Conservation (phyloP, 139 green algal genomes). For the Chlorella sp. region DNA sequence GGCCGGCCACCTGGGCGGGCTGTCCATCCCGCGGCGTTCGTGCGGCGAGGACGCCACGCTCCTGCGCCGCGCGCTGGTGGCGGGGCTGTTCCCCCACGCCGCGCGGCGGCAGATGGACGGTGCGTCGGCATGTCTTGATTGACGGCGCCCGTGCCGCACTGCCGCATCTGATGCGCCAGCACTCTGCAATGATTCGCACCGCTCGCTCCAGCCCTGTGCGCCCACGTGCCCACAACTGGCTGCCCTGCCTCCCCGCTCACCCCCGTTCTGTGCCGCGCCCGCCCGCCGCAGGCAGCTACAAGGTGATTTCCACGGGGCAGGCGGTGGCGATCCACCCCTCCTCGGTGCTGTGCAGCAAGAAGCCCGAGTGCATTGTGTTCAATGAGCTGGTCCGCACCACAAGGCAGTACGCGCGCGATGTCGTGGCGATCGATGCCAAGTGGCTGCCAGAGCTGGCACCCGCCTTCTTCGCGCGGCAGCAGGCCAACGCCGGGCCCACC, state of each 20-base stretch:
- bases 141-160: too few relatives aligned
- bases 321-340: conserved; percentile 82
- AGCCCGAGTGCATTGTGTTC: conserved; percentile 80
- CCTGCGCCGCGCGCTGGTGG: conserved; percentile 58
- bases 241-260: too few relatives aligned
- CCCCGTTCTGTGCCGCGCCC: too few relatives aligned
- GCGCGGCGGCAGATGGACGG: conserved; percentile 70
- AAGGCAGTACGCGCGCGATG: conserved; percentile 71
- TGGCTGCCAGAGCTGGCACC: conserved; percentile 87
- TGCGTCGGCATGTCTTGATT: neutral
- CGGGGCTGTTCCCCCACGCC: conserved; percentile 82
- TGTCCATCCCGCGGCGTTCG: conserved; percentile 43
- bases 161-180: too few relatives aligned
- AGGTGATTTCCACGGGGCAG: conserved; percentile 70
- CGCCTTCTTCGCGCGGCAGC: conserved; percentile 54
- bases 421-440: conserved; percentile 57
- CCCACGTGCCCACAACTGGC: too few relatives aligned
- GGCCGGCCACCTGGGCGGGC: conserved; percentile 23
- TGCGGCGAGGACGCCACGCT: conserved; percentile 58
- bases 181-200: too few relatives aligned
- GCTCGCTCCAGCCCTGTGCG: too few relatives aligned
- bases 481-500: conserved; percentile 11
- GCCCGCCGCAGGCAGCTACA: conserved; percentile 60
- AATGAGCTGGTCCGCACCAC: conserved; percentile 80
- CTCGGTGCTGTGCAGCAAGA: conserved; percentile 63